Percentiles rank a stretch among this genome's conserved stretches.
Conservation (phyloP, 1,139 yeast species). For the Zygotorulaspora mrakii region DNA sequence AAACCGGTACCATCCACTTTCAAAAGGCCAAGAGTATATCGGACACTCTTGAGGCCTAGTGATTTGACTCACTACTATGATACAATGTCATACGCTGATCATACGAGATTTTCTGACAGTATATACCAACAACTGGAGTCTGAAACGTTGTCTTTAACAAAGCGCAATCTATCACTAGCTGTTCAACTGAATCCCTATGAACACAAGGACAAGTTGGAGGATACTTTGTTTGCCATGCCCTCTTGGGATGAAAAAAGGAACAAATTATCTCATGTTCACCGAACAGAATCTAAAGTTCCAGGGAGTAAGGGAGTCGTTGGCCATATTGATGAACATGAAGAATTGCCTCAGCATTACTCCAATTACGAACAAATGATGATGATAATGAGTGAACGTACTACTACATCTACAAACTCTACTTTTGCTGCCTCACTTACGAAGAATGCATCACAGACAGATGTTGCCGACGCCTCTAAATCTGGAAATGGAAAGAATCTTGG, state of each 20-base stretch:
- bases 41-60: slow-evolving; percentile 76
- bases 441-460: slow-evolving; percentile 33
- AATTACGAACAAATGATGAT: slow-evolving; percentile 91
- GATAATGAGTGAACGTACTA: slow-evolving; percentile 38
- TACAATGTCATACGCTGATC: slow-evolving; percentile 77
- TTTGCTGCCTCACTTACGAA: slow-evolving; percentile 36
- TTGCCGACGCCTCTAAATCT: slow-evolving; percentile 16
- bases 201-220: slow-evolving; percentile 44
- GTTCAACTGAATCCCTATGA: slow-evolving; percentile 68
- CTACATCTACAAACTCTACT: slow-evolving; percentile 36
- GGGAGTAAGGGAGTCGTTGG: slow-evolving; percentile 43
- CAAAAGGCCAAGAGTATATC: slow-evolving; percentile 60
- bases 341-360: slow-evolving; percentile 67
- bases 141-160: slow-evolving; percentile 72
- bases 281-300: slow-evolving; percentile 46
- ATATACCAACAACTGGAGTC: slow-evolving; percentile 58
- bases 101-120: slow-evolving; percentile 69
- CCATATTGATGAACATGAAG: slow-evolving; percentile 55
- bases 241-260: slow-evolving; percentile 43
- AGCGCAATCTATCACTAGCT: slow-evolving; percentile 68
- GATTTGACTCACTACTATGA: slow-evolving; percentile 82
- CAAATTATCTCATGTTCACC: slow-evolving; percentile 44
- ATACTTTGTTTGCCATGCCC: slow-evolving; percentile 49
- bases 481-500: slow-evolving; percentile 30
- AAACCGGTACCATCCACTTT: slow-evolving; percentile 31